Base-by-base conservation (phyloP, 192 early-diverging fungal genomes). In the Globomyces pollinis-pini region DNA sequence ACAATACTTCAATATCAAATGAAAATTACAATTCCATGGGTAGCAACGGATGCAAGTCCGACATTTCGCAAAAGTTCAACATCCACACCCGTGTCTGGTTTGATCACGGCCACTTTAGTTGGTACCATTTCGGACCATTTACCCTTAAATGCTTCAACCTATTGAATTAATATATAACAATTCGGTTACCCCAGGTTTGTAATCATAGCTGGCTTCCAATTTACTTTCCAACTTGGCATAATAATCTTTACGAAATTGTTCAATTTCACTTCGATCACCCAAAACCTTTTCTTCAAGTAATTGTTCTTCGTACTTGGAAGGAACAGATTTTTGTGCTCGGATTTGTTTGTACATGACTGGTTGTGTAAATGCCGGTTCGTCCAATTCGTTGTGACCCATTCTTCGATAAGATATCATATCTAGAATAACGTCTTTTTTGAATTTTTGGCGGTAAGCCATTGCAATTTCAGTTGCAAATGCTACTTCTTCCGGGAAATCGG, bases 321-420 rank as follows among this genome's bases (percentile, higher is more conserved):
- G 90, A 11, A 98, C 89, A 42, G 87, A 89, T 44, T 81, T 81
- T 39, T 90, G 84, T 0, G 79, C 65, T 30, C 95, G 80, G 61
- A 98, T 98, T 45, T 86, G 91, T 58, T 88, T 85, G 79, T 98
- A 98, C 95, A 98, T 98, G 38, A 82, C 66, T 3, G 95, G 95
- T 66, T 98, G 95, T 0, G 95, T 98, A 67, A 91, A 96, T 43
- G 87, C 90, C 50, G 95, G 95, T 75, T 98, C 95, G 58, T 98
- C 95, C 11, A 98, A 74, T 65, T 98, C 95, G 61, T 98, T 98
- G 73, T 98, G 95, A 5, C 95, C 95, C 91, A 91, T 91, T 43
- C 92, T 86, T 47, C 95, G 87, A 78, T 94, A 98, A 16, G 88
- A 87, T 68, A 96, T 90, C 69, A 98, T 55, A 59, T 98, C 95